Evolutionary conservation across 768 basidiomycete genomes (phyloP).

Genomic region (Suillus placidus): DNA sequence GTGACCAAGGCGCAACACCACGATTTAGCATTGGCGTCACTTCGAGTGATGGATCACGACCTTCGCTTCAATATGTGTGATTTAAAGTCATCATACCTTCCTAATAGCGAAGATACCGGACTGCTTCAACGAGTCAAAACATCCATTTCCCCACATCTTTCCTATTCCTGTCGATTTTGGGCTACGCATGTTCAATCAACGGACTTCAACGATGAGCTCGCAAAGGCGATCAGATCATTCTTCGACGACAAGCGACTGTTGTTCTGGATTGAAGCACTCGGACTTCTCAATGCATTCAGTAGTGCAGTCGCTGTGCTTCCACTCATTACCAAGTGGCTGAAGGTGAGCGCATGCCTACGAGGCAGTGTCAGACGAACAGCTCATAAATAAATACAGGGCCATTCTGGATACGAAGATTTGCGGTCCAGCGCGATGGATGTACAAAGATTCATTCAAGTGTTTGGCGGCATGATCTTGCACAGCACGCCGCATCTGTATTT

Average conservation of each 20-base stretch:
- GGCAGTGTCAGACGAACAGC: background rate
- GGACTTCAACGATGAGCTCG: background rate
- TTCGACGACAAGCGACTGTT: background rate
- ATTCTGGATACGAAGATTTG: too few relatives aligned
- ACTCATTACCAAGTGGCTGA: background rate
- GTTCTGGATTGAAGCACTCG: too few relatives aligned
- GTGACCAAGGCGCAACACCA: background rate
- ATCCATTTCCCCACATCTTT: background rate
- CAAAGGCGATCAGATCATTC: background rate
- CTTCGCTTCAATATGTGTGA: slow-evolving; percentile 41
- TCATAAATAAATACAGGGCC: background rate
- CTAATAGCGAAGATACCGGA: slow-evolving; percentile 26
- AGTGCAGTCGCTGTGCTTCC: background rate
- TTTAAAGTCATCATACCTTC: slow-evolving; percentile 32
- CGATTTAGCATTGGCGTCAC: slow-evolving; percentile 13
- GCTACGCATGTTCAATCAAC: background rate
- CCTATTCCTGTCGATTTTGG: background rate
- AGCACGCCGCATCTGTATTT: background rate
- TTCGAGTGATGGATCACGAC: slow-evolving; percentile 30
- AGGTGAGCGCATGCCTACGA: background rate
- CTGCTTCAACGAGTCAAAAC: background rate
- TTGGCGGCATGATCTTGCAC: too few relatives aligned
- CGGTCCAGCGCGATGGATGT: too few relatives aligned
- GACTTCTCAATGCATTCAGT: background rate
- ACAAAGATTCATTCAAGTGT: too few relatives aligned